Evolutionary conservation across 331 rosid genomes (phyloP).

Genomic region (Erythrophleum ivorense): DNA sequence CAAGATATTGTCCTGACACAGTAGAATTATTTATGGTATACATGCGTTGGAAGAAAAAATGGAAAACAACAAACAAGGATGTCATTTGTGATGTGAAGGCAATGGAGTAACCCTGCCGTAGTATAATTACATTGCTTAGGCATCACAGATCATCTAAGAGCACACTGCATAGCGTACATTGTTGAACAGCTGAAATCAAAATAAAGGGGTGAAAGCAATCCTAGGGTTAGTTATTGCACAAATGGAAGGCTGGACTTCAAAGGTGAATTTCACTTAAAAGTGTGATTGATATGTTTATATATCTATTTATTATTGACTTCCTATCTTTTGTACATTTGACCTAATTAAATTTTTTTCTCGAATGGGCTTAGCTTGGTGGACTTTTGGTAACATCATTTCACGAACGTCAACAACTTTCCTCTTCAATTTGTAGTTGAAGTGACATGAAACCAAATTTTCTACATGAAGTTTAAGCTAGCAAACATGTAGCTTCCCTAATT

Average conservation of each 20-base stretch:
- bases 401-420: constrained; percentile 18
- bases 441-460: constrained; percentile 11
- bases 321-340: too few species aligned
- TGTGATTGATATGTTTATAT: neutral
- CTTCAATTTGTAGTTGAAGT: constrained; percentile 18
- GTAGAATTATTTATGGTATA: too few species aligned
- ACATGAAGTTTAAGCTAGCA: constrained; percentile 23
- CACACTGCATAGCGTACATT: neutral
- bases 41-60: too few species aligned
- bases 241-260: constrained; percentile 23
- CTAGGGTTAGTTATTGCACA: constrained; percentile 23
- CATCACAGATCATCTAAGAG: constrained; percentile 8
- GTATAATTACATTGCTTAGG: neutral
- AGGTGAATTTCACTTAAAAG: neutral
- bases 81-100: too few species aligned
- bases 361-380: neutral
- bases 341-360: neutral
- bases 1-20: too few species aligned
- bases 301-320: too few species aligned
- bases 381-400: constrained; percentile 8
- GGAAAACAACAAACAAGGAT: too few species aligned
- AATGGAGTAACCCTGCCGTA: neutral
- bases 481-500: neutral
- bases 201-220: constrained; percentile 18
- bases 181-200: constrained; percentile 13